Evolutionary conservation across 1,284 basidiomycete species (phyloP).

Genomic region (Pisolithus thermaeus): DNA sequence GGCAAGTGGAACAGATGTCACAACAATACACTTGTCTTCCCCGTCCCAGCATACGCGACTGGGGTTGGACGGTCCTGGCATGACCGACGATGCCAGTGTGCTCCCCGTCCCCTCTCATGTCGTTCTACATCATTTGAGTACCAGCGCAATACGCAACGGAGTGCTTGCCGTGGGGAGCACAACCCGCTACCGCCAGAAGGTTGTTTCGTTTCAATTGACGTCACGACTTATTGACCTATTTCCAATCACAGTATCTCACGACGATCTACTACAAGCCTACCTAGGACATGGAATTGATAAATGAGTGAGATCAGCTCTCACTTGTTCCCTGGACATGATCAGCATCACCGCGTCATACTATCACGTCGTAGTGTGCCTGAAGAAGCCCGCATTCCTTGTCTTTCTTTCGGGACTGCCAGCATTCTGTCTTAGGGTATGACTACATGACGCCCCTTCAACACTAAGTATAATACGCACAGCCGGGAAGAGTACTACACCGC

Average conservation of each 20-base stretch:
- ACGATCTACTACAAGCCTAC: slow-evolving; percentile 58
- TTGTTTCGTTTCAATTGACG: slow-evolving; percentile 23
- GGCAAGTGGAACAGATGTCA: slow-evolving; percentile 32
- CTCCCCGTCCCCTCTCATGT: slow-evolving; percentile 93
- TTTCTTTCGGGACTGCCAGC: background rate
- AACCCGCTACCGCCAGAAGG: slow-evolving; percentile 91
- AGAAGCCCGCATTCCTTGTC: background rate
- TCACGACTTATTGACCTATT: background rate
- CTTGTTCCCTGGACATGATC: background rate
- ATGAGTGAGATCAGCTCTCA: slow-evolving; percentile 18
- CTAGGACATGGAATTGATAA: slow-evolving; percentile 17
- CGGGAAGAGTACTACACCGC: background rate
- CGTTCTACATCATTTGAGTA: slow-evolving; percentile 92
- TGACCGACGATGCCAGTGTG: slow-evolving; percentile 89
- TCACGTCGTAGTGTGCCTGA: background rate
- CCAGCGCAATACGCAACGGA: slow-evolving; percentile 92
- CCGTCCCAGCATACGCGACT: slow-evolving; percentile 21
- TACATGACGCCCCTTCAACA: background rate
- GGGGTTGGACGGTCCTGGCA: slow-evolving; percentile 35
- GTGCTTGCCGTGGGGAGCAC: slow-evolving; percentile 93
- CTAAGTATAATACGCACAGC: background rate
- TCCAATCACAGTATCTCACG: slow-evolving; percentile 41
- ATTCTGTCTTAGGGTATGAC: background rate
- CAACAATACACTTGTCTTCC: slow-evolving; percentile 18
- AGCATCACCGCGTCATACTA: background rate